These are phyloP conservation scores for Scleromitrula shiraiana DNA, from an alignment of 2,329 filamentous ascomycete species.

Conservation along the genomic window DNA sequence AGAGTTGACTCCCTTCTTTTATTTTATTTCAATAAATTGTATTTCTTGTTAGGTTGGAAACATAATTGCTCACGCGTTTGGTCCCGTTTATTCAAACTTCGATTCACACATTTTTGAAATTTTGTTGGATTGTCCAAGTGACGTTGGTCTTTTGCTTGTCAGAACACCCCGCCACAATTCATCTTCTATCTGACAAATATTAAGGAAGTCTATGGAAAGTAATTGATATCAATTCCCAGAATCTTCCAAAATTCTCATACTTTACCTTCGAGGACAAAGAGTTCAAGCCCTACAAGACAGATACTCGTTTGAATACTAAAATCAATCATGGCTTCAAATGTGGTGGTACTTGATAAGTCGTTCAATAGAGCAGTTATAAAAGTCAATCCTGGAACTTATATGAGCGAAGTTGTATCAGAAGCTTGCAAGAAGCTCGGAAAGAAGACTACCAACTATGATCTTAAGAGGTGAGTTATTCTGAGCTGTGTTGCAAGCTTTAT, in stretches of 20 bases:
- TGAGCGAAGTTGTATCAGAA: slow-evolving; percentile 80
- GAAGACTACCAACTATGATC: slow-evolving; percentile 60
- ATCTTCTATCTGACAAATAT: slow-evolving; percentile 19
- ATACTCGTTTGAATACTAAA: too few species aligned
- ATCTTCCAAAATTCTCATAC: neutral
- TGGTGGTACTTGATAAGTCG: slow-evolving; percentile 77
- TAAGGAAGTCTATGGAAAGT: slow-evolving; percentile 22
- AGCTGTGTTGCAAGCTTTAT: neutral
- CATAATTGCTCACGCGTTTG: too few species aligned
- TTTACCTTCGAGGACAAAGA: too few species aligned
- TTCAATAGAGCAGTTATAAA: slow-evolving; percentile 74
- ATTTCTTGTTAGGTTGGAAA: too few species aligned
- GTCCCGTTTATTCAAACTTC: too few species aligned
- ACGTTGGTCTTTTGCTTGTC: neutral
- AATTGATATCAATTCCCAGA: neutral
- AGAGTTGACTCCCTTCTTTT: neutral
- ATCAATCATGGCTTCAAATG: slow-evolving; percentile 68
- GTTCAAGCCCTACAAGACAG: too few species aligned
- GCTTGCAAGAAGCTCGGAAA: slow-evolving; percentile 68
- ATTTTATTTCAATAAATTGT: too few species aligned
- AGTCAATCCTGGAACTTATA: slow-evolving; percentile 69
- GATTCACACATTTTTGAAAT: too few species aligned
- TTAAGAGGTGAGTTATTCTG: slow-evolving; percentile 56
- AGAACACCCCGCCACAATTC: slow-evolving; percentile 24
- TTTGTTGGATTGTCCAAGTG: too few species aligned